Percentiles rank a stretch among this genome's conserved stretches.
Evolutionary conservation across 2,329 filamentous ascomycete genomes (phyloP).

Genomic region (Stagonosporopsis cucurbitacearum): DNA sequence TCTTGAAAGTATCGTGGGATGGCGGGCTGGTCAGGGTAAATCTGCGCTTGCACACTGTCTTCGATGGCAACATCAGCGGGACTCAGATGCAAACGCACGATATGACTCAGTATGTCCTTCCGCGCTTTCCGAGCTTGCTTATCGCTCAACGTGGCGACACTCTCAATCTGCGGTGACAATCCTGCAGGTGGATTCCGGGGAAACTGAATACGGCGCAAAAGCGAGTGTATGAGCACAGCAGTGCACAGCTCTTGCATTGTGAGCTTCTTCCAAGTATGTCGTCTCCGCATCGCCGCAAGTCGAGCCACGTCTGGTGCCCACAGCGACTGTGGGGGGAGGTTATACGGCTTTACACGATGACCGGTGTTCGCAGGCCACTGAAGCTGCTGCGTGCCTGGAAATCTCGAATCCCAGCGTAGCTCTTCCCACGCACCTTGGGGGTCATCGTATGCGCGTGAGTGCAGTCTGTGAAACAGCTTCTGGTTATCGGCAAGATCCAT

Average conservation of each 20-base stretch:
- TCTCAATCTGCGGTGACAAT: constrained; percentile 32
- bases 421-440: constrained; percentile 33
- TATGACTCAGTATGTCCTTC: constrained; percentile 24
- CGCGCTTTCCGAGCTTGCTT: constrained; percentile 12
- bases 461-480: constrained; percentile 22
- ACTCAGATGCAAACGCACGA: constrained; percentile 22
- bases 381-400: constrained; percentile 31
- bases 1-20: constrained; percentile 50
- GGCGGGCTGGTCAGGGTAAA: constrained; percentile 14
- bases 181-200: constrained; percentile 8
- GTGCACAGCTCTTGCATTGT: constrained; percentile 50
- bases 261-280: constrained; percentile 53
- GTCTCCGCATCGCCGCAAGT: constrained; percentile 35
- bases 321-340: constrained; percentile 55
- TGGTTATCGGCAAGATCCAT: constrained; percentile 37
- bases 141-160: constrained; percentile 14
- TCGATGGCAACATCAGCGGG: constrained; percentile 21
- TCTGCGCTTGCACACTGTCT: constrained; percentile 17
- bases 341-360: constrained; percentile 30
- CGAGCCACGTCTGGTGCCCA: constrained; percentile 49
- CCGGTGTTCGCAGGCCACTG: constrained; percentile 54
- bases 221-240: constrained; percentile 49
- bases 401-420: constrained; percentile 38
- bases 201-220: constrained; percentile 35
- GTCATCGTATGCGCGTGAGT: constrained; percentile 19